Evolutionary conservation across 1,284 basidiomycete species (phyloP).

Genomic region (Mrakiaceae sp.): DNA sequence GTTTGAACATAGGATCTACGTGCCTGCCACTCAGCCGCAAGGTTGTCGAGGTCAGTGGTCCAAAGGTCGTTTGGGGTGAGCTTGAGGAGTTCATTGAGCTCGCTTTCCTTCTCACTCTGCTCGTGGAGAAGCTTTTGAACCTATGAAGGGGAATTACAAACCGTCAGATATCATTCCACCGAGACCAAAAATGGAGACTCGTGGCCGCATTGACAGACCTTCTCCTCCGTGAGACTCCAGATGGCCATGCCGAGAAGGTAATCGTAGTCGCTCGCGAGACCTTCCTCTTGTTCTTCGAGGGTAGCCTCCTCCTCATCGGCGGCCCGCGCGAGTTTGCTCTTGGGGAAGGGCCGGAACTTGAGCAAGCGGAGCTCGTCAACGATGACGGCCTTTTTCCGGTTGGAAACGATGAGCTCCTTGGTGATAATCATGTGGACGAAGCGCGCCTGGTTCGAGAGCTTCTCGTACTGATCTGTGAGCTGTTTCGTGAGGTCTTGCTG

Average conservation of each 20-base stretch:
- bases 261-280: slow-evolving; percentile 65
- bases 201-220: slow-evolving; percentile 43
- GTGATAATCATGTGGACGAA: slow-evolving; percentile 95
- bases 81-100: slow-evolving; percentile 67
- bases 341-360: slow-evolving; percentile 81
- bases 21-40: slow-evolving; percentile 77
- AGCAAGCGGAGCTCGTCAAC: slow-evolving; percentile 70
- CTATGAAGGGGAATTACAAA: slow-evolving; percentile 35
- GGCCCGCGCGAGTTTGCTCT: slow-evolving; percentile 51
- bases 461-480: slow-evolving; percentile 71
- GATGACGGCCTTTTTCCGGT: slow-evolving; percentile 80
- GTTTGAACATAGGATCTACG: slow-evolving; percentile 26
- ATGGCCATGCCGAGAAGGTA: slow-evolving; percentile 93
- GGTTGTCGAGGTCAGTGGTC: slow-evolving; percentile 77
- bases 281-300: slow-evolving; percentile 42
- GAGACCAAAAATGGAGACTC: background rate
- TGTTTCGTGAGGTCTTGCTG: slow-evolving; percentile 80
- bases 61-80: slow-evolving; percentile 76
- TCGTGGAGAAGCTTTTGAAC: slow-evolving; percentile 76
- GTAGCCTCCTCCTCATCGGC: slow-evolving; percentile 59
- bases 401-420: slow-evolving; percentile 78
- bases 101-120: slow-evolving; percentile 69
- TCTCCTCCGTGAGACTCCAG: slow-evolving; percentile 88
- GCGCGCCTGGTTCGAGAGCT: slow-evolving; percentile 85
- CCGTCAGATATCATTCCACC: slow-evolving; percentile 11